These are phyloP conservation scores for Penicillium janthinellum DNA, from an alignment of 2,329 filamentous ascomycete genomes.

Conservation along the genomic window DNA sequence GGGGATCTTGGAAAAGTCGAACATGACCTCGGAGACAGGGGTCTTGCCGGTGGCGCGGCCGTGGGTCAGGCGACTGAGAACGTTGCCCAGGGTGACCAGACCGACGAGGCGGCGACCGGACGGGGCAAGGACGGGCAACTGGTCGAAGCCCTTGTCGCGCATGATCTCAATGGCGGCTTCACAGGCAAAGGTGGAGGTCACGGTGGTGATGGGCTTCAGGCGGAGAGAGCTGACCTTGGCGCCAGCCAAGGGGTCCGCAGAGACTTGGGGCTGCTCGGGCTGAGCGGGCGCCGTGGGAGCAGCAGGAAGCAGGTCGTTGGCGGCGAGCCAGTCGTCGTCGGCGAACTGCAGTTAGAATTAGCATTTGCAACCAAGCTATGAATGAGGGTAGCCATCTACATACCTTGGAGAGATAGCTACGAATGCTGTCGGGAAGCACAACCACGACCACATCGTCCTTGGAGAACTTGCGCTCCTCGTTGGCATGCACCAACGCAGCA, in stretches of 20 bases:
- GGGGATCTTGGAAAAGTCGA: conserved; percentile 84
- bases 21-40: conserved; percentile 88
- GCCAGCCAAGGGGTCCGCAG: conserved; percentile 70
- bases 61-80: conserved; percentile 85
- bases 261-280: conserved; percentile 37
- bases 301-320: conserved; percentile 82
- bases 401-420: conserved; percentile 91
- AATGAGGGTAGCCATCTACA: conserved; percentile 6
- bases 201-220: conserved; percentile 89
- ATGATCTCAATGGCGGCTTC: conserved; percentile 93
- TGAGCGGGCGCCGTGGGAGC: conserved; percentile 49
- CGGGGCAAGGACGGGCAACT: conserved; percentile 82
- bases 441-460: conserved; percentile 90
- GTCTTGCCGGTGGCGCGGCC: conserved; percentile 74
- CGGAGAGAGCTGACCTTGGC: conserved; percentile 81
- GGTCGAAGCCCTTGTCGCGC: conserved; percentile 97
- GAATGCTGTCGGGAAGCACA: conserved; percentile 90
- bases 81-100: conserved; percentile 90
- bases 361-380: background rate
- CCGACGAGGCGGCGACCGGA: conserved; percentile 76
- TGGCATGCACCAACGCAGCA: conserved; percentile 74
- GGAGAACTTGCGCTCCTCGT: conserved; percentile 73
- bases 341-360: conserved; percentile 64
- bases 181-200: conserved; percentile 70
- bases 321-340: conserved; percentile 97